Conservation (phyloP, 768 basidiomycete species). For the Boletus subcaerulescens region DNA sequence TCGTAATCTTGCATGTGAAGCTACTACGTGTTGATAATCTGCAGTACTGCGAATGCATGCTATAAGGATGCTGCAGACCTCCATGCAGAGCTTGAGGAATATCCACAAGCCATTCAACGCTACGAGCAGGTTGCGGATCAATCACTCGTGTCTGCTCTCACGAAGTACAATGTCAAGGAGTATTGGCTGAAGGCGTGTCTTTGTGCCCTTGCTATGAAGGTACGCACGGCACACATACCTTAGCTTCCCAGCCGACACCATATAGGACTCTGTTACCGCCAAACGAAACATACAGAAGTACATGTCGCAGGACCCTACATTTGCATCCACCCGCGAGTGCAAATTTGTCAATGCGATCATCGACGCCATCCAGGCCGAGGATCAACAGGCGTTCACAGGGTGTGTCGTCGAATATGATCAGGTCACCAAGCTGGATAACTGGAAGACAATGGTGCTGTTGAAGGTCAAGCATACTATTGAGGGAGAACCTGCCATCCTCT, state of each 20-base stretch:
- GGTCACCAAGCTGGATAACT: constrained; percentile 89
- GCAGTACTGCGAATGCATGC: constrained; percentile 91
- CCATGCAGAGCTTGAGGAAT: constrained; percentile 86
- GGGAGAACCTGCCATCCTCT: constrained; percentile 45
- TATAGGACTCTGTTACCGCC: constrained; percentile 80
- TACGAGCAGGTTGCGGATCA: constrained; percentile 90
- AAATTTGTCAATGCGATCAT: constrained; percentile 79
- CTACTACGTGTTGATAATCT: constrained; percentile 1
- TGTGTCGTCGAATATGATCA: constrained; percentile 93
- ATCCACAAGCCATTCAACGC: constrained; percentile 75
- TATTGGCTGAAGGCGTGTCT: constrained; percentile 89
- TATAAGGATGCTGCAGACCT: constrained; percentile 97
- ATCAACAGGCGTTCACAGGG: constrained; percentile 71
- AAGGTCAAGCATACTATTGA: constrained; percentile 84
- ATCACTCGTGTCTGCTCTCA: constrained; percentile 75
- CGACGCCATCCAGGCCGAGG: constrained; percentile 72
- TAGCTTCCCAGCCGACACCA: constrained; percentile 10
- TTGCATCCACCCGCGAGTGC: constrained; percentile 85
- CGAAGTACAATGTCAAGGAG: constrained; percentile 99
- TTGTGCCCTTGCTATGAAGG: constrained; percentile 85
- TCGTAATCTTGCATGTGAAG: constrained; percentile 32
- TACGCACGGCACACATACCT: constrained; percentile 38
- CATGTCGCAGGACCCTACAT: constrained; percentile 77
- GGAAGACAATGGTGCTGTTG: constrained; percentile 90
- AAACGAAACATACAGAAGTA: constrained; percentile 78